Conservation (phyloP, 2,329 filamentous ascomycete genomes). For the Orbilia oligospora region DNA sequence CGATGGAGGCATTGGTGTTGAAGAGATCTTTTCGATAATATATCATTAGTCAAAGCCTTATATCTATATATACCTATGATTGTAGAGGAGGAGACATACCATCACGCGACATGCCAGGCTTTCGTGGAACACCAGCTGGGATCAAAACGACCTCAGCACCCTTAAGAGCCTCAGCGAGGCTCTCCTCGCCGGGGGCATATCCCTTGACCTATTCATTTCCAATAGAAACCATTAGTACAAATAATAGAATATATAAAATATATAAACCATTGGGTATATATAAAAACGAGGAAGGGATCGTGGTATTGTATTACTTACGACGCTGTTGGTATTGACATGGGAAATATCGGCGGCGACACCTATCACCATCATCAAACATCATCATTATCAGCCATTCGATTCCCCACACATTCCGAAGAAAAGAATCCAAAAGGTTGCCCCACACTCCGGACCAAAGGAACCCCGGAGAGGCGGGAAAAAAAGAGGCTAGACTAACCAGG, state of each 20-base stretch:
- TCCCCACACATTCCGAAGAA: not conserved
- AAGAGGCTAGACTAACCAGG: conserved; percentile 77
- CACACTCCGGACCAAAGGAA: conserved; percentile 21
- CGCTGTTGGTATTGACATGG: conserved; percentile 99
- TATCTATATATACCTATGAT: not conserved
- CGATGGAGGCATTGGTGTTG: conserved; percentile 99
- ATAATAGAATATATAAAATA: no score
- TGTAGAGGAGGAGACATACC: conserved; percentile 68
- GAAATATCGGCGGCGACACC: conserved; percentile 98
- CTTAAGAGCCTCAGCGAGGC: conserved; percentile 84
- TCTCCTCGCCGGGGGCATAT: conserved; percentile 82
- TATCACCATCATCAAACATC: conserved; percentile 66
- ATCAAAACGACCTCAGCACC: conserved; percentile 95
- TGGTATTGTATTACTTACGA: no score
- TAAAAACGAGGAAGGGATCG: not conserved
- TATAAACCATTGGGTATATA: no score
- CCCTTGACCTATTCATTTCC: conserved; percentile 77
- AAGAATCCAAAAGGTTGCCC: no score
- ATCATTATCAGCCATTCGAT: not conserved
- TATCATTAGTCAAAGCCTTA: no score
- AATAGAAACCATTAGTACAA: not conserved
- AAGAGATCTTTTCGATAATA: conserved; percentile 78
- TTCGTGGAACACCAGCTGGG: conserved; percentile 97
- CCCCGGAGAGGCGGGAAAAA: not conserved
- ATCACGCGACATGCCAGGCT: conserved; percentile 99